Base-by-base conservation (phyloP, 345 rosid species). In the Eutrema yunnanense region DNA sequence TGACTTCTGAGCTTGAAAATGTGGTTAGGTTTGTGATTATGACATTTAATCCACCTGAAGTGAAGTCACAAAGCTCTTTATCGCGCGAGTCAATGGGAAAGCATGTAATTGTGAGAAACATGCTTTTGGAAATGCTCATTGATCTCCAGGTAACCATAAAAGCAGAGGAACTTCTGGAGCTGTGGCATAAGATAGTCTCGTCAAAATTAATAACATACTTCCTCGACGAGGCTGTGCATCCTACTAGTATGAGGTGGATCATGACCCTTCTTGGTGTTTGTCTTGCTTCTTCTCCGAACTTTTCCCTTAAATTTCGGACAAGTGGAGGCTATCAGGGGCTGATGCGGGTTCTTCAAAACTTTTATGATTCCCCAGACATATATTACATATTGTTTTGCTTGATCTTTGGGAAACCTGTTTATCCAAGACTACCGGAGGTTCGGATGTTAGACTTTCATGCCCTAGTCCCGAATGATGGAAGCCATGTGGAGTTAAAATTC, bases 401-500 rank as follows among this genome's bases (percentile, higher is more conserved):
- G 67, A 84, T 95, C 78, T 92, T 90, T 86, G 96, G 93, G 79
- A 95, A 92, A 80, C 86, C 94, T 72, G 99, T 92, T 74, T 90
- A 92, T 78, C 99, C 99, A 59, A 86, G 99, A 78, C 68, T 95
- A 59, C 99, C 99, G 12, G 99, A 96, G 84, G 99, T 96, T 61
- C 94, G 98, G 66, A 87, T 96, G 99, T 87, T 96, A 42, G 99
- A 96, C 85, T 96, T 96, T 82, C 99, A 96, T 84, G 99, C 97
- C 48, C 83, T 96, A 60, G 86, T 96, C 75, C 99, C 96, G 50
- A 86, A 87, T 80, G 92, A 90, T 78, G 97, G 94, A 79, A 79
- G 82, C 78, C 76, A 84, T 37, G 73, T 83, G 76, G 99, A 90
- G 78, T 79, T 96, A 82, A 96, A 88, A 75, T 96, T 90, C 82